Conservation (phyloP, 345 rosid species). For the Linum lewisii region DNA sequence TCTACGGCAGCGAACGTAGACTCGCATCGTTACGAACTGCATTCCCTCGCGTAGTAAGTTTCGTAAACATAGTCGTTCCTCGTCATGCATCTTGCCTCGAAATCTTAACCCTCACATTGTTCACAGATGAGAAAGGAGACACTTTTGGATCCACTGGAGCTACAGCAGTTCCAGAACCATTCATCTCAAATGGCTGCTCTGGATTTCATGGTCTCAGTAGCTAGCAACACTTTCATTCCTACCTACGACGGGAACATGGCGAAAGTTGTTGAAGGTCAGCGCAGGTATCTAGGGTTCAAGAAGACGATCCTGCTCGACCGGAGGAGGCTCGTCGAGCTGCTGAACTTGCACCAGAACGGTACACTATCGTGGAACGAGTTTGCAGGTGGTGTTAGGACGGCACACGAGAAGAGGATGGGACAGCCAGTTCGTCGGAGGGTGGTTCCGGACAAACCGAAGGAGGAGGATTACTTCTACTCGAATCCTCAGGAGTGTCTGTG, state of each 20-base stretch:
- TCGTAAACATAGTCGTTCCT: background rate
- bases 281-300: constrained; percentile 90
- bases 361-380: constrained; percentile 68
- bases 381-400: constrained; percentile 43
- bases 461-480: constrained; percentile 95
- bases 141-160: constrained; percentile 58
- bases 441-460: constrained; percentile 77
- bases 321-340: constrained; percentile 54
- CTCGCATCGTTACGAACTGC: constrained; percentile 63
- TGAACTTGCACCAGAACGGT: constrained; percentile 68
- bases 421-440: constrained; percentile 55
- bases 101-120: constrained; percentile 14
- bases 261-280: constrained; percentile 95
- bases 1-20: constrained; percentile 79
- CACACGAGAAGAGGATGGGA: constrained; percentile 66
- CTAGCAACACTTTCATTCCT: constrained; percentile 83
- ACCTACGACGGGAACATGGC: constrained; percentile 99
- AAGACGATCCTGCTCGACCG: constrained; percentile 64
- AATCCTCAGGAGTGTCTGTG: constrained; percentile 96
- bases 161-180: constrained; percentile 86
- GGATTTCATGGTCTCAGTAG: constrained; percentile 87
- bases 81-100: constrained; percentile 8
- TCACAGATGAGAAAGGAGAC: constrained; percentile 83
- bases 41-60: constrained; percentile 82
- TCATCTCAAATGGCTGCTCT: constrained; percentile 99